These are phyloP conservation scores for Candida nemodendra DNA, from an alignment of 805 yeast genomes.

Conservation along the genomic window DNA sequence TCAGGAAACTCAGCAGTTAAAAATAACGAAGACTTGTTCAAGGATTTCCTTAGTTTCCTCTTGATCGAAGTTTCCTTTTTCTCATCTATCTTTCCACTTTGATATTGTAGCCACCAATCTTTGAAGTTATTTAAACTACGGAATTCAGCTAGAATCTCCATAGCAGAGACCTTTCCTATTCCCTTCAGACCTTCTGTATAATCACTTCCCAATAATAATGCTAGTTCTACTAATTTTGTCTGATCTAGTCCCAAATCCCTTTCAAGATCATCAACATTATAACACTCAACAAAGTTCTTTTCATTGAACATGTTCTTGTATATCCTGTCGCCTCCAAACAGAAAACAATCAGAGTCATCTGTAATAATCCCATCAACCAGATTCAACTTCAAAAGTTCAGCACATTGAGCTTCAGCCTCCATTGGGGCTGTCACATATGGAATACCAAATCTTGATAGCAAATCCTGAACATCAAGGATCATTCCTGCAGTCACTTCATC, in stretches of 20 bases:
- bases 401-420: constrained; percentile 99
- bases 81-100: constrained; percentile 38
- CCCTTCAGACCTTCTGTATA: constrained; percentile 93
- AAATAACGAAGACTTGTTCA: constrained; percentile 51
- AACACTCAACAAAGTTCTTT: constrained; percentile 87
- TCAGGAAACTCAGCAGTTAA: constrained; percentile 72
- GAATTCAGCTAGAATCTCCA: constrained; percentile 89
- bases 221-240: constrained; percentile 70
- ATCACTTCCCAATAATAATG: constrained; percentile 87
- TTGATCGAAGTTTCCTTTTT: constrained; percentile 46
- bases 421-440: constrained; percentile 95
- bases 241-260: constrained; percentile 65
- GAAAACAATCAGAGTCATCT: constrained; percentile 94
- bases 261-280: constrained; percentile 56
- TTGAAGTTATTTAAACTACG: constrained; percentile 42
- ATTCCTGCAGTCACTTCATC: constrained; percentile 86
- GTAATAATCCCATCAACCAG: constrained; percentile 94
- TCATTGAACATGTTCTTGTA: constrained; percentile 95
- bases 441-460: constrained; percentile 83
- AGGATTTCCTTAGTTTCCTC: constrained; percentile 55
- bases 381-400: constrained; percentile 62
- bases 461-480: constrained; percentile 88
- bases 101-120: constrained; percentile 58
- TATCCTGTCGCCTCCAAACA: constrained; percentile 83
- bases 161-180: constrained; percentile 89